These are phyloP conservation scores for Dittrichia graveolens DNA, from an alignment of 129 eudicot genomes.

Conservation along the genomic window DNA sequence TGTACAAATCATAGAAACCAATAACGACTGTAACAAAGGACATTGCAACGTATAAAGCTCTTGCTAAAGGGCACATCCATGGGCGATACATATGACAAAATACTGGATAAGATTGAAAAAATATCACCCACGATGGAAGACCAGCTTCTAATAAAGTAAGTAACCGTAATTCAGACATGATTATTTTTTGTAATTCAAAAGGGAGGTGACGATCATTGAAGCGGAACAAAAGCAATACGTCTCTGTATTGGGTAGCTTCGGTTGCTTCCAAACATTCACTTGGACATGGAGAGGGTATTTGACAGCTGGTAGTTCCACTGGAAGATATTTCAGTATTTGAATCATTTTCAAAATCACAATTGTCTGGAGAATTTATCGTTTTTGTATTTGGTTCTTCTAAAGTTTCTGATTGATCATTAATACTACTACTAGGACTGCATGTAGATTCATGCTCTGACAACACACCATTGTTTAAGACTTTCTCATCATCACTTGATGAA, in stretches of 20 bases:
- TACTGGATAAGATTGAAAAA: slow-evolving; percentile 90
- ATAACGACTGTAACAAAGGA: slow-evolving; percentile 84
- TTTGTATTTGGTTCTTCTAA: slow-evolving; percentile 28
- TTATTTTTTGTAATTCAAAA: slow-evolving; percentile 57
- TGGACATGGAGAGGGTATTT: slow-evolving; percentile 44
- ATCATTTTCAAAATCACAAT: slow-evolving; percentile 40
- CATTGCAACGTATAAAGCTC: slow-evolving; percentile 68
- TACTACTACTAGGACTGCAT: slow-evolving; percentile 35
- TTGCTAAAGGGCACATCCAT: slow-evolving; percentile 97
- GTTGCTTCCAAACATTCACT: slow-evolving; percentile 56
- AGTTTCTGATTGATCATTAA: neutral
- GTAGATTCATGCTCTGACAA: slow-evolving; percentile 41
- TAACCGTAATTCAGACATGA: slow-evolving; percentile 67
- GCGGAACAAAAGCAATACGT: slow-evolving; percentile 72
- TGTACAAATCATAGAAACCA: slow-evolving; percentile 92
- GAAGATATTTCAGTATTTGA: slow-evolving; percentile 35
- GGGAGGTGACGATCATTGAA: slow-evolving; percentile 85
- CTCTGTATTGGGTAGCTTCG: slow-evolving; percentile 60
- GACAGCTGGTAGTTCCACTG: slow-evolving; percentile 42
- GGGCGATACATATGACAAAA: slow-evolving; percentile 89
- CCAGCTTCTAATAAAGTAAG: slow-evolving; percentile 88
- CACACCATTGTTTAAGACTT: slow-evolving; percentile 7
- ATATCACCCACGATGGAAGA: slow-evolving; percentile 96
- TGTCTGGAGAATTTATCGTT: slow-evolving; percentile 28
- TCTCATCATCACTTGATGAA: slow-evolving; percentile 39